A percentile compares a stretch with the other conserved stretches of the same genome.
Evolutionary conservation across 1,284 basidiomycete genomes (phyloP).

Genomic region (Trichosporon sp.): DNA sequence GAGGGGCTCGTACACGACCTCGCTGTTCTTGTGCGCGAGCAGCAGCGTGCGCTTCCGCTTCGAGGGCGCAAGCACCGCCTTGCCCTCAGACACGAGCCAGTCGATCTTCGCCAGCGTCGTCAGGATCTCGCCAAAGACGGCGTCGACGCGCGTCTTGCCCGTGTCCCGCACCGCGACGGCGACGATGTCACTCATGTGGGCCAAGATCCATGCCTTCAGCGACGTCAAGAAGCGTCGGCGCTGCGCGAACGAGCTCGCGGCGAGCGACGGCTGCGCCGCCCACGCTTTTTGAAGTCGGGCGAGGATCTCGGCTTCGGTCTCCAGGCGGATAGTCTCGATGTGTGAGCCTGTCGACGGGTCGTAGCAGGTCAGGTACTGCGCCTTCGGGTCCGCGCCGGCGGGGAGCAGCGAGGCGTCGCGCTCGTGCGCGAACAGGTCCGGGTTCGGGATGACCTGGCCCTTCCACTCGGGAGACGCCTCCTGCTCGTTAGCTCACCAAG

Average conservation of each 20-base stretch:
- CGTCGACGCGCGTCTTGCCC: slow-evolving; percentile 90
- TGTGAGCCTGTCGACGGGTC: slow-evolving; percentile 78
- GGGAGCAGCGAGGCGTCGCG: slow-evolving; percentile 30
- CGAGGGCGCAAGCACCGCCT: slow-evolving; percentile 66
- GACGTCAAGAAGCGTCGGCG: slow-evolving; percentile 76
- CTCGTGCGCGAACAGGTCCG: slow-evolving; percentile 31
- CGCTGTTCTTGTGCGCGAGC: slow-evolving; percentile 71
- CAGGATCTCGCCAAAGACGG: slow-evolving; percentile 81
- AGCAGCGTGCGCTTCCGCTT: slow-evolving; percentile 68
- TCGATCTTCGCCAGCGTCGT: slow-evolving; percentile 85
- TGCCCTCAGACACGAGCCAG: slow-evolving; percentile 69
- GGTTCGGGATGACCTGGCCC: slow-evolving; percentile 26
- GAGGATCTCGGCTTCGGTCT: slow-evolving; percentile 69
- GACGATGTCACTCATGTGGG: slow-evolving; percentile 69
- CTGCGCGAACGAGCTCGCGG: slow-evolving; percentile 66
- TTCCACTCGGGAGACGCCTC: slow-evolving; percentile 30
- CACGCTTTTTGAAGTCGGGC: slow-evolving; percentile 53
- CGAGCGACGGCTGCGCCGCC: slow-evolving; percentile 67
- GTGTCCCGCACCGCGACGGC: slow-evolving; percentile 90
- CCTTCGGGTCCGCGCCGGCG: slow-evolving; percentile 42
- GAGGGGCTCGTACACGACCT: slow-evolving; percentile 83
- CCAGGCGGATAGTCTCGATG: slow-evolving; percentile 55
- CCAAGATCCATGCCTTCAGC: slow-evolving; percentile 82
- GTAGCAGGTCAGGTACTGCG: slow-evolving; percentile 78
- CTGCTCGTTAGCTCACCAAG: slow-evolving; percentile 11